Conservation (phyloP, 2,329 filamentous ascomycete species). For the Fusarium veterinarium region DNA sequence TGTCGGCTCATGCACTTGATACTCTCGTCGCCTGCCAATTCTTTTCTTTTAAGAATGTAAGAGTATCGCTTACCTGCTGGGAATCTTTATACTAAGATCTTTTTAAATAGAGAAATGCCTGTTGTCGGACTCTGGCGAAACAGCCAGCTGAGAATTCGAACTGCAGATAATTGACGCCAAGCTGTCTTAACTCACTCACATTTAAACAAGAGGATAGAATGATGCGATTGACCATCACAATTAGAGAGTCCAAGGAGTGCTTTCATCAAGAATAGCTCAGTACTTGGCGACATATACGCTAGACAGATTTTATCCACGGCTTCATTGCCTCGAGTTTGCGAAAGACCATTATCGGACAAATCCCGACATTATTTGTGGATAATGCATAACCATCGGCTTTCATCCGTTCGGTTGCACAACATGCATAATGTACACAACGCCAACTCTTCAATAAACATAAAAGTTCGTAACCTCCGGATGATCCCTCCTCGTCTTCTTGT, state of each 20-base stretch:
- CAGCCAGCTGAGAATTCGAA: no score
- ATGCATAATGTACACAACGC: neutral
- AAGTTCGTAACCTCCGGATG: constrained; percentile 24
- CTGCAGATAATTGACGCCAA: no score
- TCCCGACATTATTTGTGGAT: neutral
- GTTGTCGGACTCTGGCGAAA: neutral
- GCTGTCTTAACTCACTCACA: rapidly evolving
- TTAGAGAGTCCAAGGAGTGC: rapidly evolving
- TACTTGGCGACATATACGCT: neutral
- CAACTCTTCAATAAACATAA: constrained; percentile 14
- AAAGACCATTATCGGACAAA: neutral
- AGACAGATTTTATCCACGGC: no score
- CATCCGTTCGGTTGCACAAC: rapidly evolving
- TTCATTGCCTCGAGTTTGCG: neutral
- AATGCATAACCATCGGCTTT: neutral
- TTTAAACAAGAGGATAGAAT: rapidly evolving
- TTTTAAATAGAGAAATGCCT: neutral
- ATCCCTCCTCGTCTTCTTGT: constrained; percentile 18
- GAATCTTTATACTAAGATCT: rapidly evolving
- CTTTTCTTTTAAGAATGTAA: no score
- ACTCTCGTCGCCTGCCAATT: rapidly evolving
- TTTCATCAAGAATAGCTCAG: no score
- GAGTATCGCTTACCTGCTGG: rapidly evolving
- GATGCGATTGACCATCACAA: rapidly evolving
- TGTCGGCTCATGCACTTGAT: neutral